Evolutionary conservation across 1,139 yeast genomes (phyloP), one percentile per base, ranked within the genome.

Genomic region (Yamadazyma diospyri): DNA sequence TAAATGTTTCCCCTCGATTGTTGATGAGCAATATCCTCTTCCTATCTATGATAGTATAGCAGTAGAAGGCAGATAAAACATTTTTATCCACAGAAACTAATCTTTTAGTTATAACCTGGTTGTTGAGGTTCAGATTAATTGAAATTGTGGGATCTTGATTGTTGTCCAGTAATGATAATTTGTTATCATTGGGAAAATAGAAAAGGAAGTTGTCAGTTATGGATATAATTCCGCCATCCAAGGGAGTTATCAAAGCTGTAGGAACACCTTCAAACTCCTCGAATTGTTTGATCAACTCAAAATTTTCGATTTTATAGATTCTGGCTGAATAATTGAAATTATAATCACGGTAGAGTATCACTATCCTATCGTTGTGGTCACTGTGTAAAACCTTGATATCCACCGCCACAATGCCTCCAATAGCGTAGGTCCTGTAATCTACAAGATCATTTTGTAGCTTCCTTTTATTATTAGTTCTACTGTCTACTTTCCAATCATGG

Each of bases 261-360:
- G 72, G 72, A 1, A 61, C 55, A 4, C 51, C 60, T 1, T 55
- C 55, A 38, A 68, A 68, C 30, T 52, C 60, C n/a, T 55, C 55
- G 39, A 57, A 59, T 35, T 65, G 70, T 16, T 45, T 39, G 5
- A 36, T n/a, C 4, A 59, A 29, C 0, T 27, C 33, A 17, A 54
- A 37, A n/a, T 44, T 39, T 9, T n/a, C 3, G 4, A 57, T 36
- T 11, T 42, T 31, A 39, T 61, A 64, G 37, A 47, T 55, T 20
- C 73, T 44, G 27, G 67, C 37, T 3, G 64, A 59, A 33, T 51
- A 57, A 26, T 52, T 49, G 39, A 56, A 61, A 29, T 59, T 57
- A 28, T 57, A 56, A 34, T 65, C 72, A 21, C 71, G 48, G 40
- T 64, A 65, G 11, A 65, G 41, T 1, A 65, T 41, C 0, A 67